Conservation (phyloP, 2,329 filamentous ascomycete genomes). For the Aspergillus arachidicola region DNA sequence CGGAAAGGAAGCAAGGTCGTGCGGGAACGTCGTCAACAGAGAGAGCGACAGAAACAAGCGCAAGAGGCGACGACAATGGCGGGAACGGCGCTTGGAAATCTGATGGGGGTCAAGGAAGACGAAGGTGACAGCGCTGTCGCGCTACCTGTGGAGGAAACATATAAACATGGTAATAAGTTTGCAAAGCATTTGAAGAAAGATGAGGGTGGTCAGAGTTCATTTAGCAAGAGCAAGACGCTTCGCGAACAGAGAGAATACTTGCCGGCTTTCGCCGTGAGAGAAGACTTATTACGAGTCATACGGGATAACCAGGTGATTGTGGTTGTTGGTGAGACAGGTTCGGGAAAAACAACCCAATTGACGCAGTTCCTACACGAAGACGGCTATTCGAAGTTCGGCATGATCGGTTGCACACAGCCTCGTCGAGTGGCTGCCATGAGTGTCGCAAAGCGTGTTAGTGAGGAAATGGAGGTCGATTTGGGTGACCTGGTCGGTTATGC, state of each 20-base stretch:
- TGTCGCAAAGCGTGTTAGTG: constrained; percentile 94
- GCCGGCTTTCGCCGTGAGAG: constrained; percentile 92
- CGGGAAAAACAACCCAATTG: constrained; percentile 95
- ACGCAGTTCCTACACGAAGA: constrained; percentile 97
- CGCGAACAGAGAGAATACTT: constrained; percentile 90
- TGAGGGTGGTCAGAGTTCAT: constrained; percentile 79
- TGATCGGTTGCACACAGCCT: constrained; percentile 96
- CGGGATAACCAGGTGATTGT: constrained; percentile 96
- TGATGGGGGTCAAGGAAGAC: constrained; percentile 94
- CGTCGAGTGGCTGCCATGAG: constrained; percentile 98
- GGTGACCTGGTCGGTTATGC: constrained; percentile 91
- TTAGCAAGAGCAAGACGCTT: constrained; percentile 89
- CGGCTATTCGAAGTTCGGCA: constrained; percentile 81
- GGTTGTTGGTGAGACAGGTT: constrained; percentile 95
- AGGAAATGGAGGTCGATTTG: constrained; percentile 95
- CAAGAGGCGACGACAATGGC: constrained; percentile 92
- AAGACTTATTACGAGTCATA: constrained; percentile 88
- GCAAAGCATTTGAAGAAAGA: constrained; percentile 86
- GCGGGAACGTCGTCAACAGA: constrained; percentile 85
- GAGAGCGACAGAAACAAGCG: constrained; percentile 90
- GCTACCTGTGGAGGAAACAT: constrained; percentile 71
- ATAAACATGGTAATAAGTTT: constrained; percentile 74
- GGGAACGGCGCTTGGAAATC: constrained; percentile 87
- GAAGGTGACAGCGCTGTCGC: constrained; percentile 84
- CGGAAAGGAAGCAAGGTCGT: constrained; percentile 93